Evolutionary conservation across 2,329 filamentous ascomycete species (phyloP).

Genomic region (Colletotrichum tropicale): DNA sequence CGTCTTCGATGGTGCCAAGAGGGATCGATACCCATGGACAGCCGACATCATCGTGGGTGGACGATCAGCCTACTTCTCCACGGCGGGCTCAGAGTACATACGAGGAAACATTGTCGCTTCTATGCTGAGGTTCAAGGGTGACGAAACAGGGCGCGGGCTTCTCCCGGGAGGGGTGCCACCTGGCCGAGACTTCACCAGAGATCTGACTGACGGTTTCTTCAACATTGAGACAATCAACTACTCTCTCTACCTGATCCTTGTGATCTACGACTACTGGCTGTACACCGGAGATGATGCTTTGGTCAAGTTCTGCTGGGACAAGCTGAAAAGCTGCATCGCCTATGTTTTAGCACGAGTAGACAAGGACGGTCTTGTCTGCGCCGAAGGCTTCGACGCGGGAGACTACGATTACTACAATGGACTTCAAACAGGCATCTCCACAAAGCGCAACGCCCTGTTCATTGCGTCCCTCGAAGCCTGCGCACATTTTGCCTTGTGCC

Average conservation of each 20-base stretch:
- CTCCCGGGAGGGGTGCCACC: background rate
- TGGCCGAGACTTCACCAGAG: background rate
- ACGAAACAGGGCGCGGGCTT: background rate
- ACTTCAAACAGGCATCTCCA: background rate
- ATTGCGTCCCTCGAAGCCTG: background rate
- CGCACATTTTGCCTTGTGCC: background rate
- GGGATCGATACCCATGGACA: background rate
- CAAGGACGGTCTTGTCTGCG: background rate
- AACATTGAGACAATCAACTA: background rate
- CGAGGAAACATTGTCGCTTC: background rate
- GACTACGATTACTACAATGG: slow-evolving; percentile 1
- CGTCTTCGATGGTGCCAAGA: background rate
- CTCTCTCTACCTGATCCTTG: background rate
- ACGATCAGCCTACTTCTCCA: background rate
- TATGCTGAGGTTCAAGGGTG: background rate
- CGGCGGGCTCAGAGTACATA: background rate
- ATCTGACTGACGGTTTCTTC: background rate
- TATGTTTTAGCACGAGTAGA: background rate
- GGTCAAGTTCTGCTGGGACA: background rate
- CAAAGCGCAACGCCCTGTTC: background rate
- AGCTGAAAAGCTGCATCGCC: background rate
- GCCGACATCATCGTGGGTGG: background rate
- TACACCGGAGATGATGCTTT: background rate
- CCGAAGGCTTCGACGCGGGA: background rate
- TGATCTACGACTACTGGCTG: background rate